Percentiles rank a stretch among this genome's conserved stretches.
Evolutionary conservation across 441 rosid species (phyloP).

Genomic region (Raphanus hybrid): DNA sequence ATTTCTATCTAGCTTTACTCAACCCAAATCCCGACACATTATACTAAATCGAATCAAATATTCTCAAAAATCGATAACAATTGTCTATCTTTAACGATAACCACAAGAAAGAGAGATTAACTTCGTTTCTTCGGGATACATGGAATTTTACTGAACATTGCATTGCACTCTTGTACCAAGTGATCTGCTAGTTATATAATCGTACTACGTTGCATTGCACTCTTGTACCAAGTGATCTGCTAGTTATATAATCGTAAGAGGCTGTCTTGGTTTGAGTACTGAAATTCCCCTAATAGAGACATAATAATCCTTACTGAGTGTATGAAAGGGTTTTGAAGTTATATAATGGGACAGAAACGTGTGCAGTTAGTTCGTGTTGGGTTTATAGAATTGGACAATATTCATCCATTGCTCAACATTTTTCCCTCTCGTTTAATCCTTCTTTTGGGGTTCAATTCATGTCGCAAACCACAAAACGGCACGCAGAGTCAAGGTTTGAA

Average conservation of each 20-base stretch:
- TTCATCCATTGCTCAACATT: background rate
- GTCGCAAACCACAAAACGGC: background rate
- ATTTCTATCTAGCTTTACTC: too few species aligned
- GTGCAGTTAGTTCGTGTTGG: background rate
- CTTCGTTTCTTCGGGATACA: too few species aligned
- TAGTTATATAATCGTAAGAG: background rate
- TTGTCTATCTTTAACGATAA: too few species aligned
- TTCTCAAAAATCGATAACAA: too few species aligned
- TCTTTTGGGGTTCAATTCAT: background rate
- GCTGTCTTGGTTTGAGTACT: slow-evolving; percentile 4
- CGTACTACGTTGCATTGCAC: background rate
- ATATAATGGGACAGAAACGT: background rate
- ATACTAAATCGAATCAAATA: too few species aligned
- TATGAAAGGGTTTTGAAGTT: background rate
- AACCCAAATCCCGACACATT: too few species aligned
- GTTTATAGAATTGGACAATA: background rate
- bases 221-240: background rate
- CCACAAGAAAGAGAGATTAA: too few species aligned
- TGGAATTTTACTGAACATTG: background rate
- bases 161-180: background rate
- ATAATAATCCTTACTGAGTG: too few species aligned
- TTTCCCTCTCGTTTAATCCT: background rate
- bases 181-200: background rate
- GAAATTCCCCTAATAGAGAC: background rate
- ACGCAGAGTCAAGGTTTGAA: background rate